phyloP scores from a whole-genome alignment of 2,329 filamentous ascomycete species.

The Escovopsis sp. region DNA sequence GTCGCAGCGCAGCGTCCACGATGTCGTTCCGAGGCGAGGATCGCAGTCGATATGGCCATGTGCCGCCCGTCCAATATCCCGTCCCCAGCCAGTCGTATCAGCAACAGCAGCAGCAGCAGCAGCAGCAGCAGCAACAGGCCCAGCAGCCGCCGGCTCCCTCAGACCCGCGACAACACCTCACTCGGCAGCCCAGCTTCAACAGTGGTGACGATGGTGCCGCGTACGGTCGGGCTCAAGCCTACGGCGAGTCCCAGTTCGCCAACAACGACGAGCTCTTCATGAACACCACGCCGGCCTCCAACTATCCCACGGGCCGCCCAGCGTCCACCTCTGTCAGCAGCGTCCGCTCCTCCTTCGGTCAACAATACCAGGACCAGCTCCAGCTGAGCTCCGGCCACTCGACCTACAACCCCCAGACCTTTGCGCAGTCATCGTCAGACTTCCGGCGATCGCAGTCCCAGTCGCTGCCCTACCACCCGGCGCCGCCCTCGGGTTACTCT shows the following conservation, averaged over 20 bases:
- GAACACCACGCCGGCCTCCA: slow-evolving; percentile 24
- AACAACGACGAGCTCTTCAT: slow-evolving; percentile 49
- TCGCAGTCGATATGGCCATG: slow-evolving; percentile 49
- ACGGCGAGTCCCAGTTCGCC: slow-evolving; percentile 10
- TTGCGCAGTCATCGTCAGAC: slow-evolving; percentile 21
- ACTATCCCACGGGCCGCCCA: slow-evolving; percentile 13
- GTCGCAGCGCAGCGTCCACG: slow-evolving; percentile 3
- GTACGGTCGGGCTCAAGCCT: slow-evolving; percentile 15
- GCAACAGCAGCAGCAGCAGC: slow-evolving; percentile 10
- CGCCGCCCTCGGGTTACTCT: slow-evolving; percentile 21
- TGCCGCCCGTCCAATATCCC: slow-evolving; percentile 51
- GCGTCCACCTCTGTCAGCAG: slow-evolving; percentile 29
- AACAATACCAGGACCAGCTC: slow-evolving; percentile 33
- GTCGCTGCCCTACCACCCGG: slow-evolving; percentile 34
- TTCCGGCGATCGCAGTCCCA: slow-evolving; percentile 35
- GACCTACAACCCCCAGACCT: slow-evolving; percentile 60
- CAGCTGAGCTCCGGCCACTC: slow-evolving; percentile 28
- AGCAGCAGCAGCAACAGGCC: neutral
- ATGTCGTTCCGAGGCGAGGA: slow-evolving; percentile 53
- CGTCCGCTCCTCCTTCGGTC: slow-evolving; percentile 37
- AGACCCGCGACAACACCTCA: slow-evolving; percentile 20
- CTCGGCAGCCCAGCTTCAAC: slow-evolving; percentile 57
- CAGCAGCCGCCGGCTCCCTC: neutral
- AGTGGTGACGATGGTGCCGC: slow-evolving; percentile 56
- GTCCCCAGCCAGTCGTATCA: slow-evolving; percentile 24